Evolutionary conservation across 179 eudicot species (phyloP), one percentile per base, ranked within the genome.

Genomic region (Amaranthus tricolor): DNA sequence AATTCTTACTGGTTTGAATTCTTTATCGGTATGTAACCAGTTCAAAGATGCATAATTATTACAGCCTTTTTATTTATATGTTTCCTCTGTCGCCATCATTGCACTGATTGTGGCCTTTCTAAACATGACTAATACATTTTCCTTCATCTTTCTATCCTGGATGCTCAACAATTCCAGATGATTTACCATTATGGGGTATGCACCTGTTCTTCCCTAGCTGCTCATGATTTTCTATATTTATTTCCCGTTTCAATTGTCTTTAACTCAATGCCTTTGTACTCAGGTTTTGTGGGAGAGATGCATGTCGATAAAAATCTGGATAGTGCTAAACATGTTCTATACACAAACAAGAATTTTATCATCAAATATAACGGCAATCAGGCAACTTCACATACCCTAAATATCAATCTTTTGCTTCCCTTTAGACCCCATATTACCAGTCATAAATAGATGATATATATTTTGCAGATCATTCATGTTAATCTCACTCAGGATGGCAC

Each of bases 111-210:
- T 67, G 44, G 43, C 75, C 65, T 51, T 68, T 78, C 56, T 20
- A 64, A 53, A 49, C 56, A 47, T 53, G 78, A 83, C 76, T 84
- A 66, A 60, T 66, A 73, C 60, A 56, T 70, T 81, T 57, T 76
- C 81, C 71, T 69, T 47, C 74, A 48, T 61, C 44, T 58, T 82
- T 56, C 57, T 53, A 45, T 70, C 82, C 76, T 76, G 86, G 52
- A 69, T 74, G 76, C 83, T 68, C 52, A 19, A 76, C 77, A 50
- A 56, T 71, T 71, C 79, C 91, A 93, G 98, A 93, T 79, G 98
- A 93, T 84, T 86, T 91, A 74, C 97, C 98, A 21, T 73, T 93
- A 68, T 93, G 98, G 98, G 98, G 98, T 93, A 93, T 60, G 97
- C 63, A 51, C 66, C 64, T 54, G 7, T 62, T 50, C 61, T 78